phyloP scores from a whole-genome alignment of 805 yeast species.

The Candida nonsorbophila region DNA sequence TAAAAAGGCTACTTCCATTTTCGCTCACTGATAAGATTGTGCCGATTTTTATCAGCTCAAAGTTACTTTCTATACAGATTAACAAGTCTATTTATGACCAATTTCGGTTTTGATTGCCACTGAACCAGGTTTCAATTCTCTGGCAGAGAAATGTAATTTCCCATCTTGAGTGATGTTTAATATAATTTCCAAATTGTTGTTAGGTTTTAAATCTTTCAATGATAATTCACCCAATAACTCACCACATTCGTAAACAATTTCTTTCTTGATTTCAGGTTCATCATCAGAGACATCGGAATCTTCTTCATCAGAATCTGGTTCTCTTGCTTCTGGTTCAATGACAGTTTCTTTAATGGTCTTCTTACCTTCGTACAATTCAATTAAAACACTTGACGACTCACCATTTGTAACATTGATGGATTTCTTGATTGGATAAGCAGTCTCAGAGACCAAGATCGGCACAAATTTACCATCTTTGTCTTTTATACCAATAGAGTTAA shows the following conservation, averaged over 20 bases:
- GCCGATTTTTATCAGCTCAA: slow-evolving; percentile 1
- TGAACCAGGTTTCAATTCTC: slow-evolving; percentile 58
- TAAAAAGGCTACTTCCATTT: too few relatives aligned
- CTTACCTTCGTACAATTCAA: slow-evolving; percentile 82
- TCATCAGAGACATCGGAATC: slow-evolving; percentile 42
- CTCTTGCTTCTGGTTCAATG: slow-evolving; percentile 54
- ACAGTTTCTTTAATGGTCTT: slow-evolving; percentile 78
- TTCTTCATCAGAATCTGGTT: slow-evolving; percentile 41
- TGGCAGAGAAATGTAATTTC: slow-evolving; percentile 57
- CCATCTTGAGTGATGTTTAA: slow-evolving; percentile 64
- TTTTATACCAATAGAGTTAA: slow-evolving; percentile 80
- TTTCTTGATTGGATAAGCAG: slow-evolving; percentile 88
- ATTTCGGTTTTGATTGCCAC: slow-evolving; percentile 54
- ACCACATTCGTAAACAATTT: slow-evolving; percentile 69
- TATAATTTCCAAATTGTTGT: slow-evolving; percentile 62
- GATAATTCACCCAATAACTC: slow-evolving; percentile 73
- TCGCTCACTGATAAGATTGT: too few relatives aligned
- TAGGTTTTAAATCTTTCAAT: slow-evolving; percentile 61
- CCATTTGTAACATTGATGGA: slow-evolving; percentile 60
- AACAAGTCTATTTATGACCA: slow-evolving; percentile 6
- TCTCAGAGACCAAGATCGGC: slow-evolving; percentile 72
- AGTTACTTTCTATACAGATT: background rate
- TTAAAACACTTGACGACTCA: slow-evolving; percentile 49
- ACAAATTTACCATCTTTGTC: slow-evolving; percentile 67
- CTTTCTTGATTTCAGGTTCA: slow-evolving; percentile 82